Conservation (phyloP, 352 stramenopile species). For the Phytophthora cryptogea region DNA sequence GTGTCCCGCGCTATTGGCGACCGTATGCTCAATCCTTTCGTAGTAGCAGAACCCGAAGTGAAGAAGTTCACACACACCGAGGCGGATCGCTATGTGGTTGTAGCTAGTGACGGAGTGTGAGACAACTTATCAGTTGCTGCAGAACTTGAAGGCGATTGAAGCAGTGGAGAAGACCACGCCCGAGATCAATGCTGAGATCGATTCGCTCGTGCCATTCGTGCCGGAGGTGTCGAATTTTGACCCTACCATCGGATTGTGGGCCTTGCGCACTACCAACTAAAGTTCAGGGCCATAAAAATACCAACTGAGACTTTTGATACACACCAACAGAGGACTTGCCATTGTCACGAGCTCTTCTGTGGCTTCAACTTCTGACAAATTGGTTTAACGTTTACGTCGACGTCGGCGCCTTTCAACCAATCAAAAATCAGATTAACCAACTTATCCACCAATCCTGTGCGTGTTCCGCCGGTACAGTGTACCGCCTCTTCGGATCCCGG, state of each 20-base stretch:
- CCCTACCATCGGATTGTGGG: too few relatives aligned
- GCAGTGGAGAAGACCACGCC: slow-evolving; percentile 52
- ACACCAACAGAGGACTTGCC: too few relatives aligned
- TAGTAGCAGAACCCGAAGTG: slow-evolving; percentile 92
- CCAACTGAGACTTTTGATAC: too few relatives aligned
- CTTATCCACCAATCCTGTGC: too few relatives aligned
- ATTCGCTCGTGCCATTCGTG: too few relatives aligned
- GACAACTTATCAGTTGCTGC: slow-evolving; percentile 70
- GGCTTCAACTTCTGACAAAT: not conserved
- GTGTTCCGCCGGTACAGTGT: not conserved
- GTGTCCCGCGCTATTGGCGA: slow-evolving; percentile 94
- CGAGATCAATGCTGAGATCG: slow-evolving; percentile 50
- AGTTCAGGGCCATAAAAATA: too few relatives aligned
- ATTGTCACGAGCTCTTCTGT: too few relatives aligned
- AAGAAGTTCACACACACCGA: slow-evolving; percentile 61
- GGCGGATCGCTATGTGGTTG: slow-evolving; percentile 83
- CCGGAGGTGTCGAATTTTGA: too few relatives aligned
- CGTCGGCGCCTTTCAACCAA: not conserved
- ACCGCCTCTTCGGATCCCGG: not conserved
- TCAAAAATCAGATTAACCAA: not conserved
- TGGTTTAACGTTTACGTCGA: slow-evolving; percentile 2
- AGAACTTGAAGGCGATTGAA: slow-evolving; percentile 57
- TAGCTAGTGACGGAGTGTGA: slow-evolving; percentile 92
- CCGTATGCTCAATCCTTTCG: slow-evolving; percentile 91
- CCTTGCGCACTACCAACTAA: too few relatives aligned